A percentile compares a stretch with the other conserved stretches of the same genome.
These are phyloP conservation scores for Talaromyces piceae DNA, from an alignment of 2,329 filamentous ascomycete genomes.

Conservation along the genomic window DNA sequence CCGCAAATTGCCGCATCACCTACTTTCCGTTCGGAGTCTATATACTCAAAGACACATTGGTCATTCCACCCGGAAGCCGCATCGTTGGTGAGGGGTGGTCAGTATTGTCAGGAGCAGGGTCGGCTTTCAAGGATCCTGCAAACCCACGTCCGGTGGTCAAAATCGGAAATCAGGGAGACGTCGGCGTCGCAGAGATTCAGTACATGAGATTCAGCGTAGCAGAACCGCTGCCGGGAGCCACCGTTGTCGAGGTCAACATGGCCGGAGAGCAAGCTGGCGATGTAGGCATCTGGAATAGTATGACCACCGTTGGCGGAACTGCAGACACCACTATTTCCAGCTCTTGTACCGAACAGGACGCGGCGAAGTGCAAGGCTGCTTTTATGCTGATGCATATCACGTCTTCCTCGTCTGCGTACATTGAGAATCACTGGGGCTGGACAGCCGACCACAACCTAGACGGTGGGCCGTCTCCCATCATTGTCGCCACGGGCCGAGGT, in stretches of 20 bases:
- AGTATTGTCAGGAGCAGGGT: constrained; percentile 42
- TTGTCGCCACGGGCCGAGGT: constrained; percentile 33
- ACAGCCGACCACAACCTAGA: constrained; percentile 44
- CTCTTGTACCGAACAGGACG: constrained; percentile 25
- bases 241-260: constrained; percentile 46
- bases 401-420: constrained; percentile 39
- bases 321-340: constrained; percentile 32
- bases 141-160: constrained; percentile 43
- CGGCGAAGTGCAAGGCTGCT: constrained; percentile 40
- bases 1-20: constrained; percentile 41
- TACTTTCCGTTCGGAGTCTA: constrained; percentile 53
- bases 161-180: constrained; percentile 44
- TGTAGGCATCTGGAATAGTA: constrained; percentile 45
- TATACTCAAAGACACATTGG: constrained; percentile 40
- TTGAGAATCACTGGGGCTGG: constrained; percentile 49
- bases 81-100: constrained; percentile 51
- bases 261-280: constrained; percentile 40
- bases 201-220: constrained; percentile 47
- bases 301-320: constrained; percentile 42
- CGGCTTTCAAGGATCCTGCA: constrained; percentile 36
- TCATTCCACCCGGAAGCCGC: constrained; percentile 41
- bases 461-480: constrained; percentile 25
- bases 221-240: constrained; percentile 38
- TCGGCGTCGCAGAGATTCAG: constrained; percentile 42
- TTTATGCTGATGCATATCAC: constrained; percentile 46